Evolutionary conservation across 768 basidiomycete species (phyloP), one percentile per base, ranked within the genome.

Genomic region (Mycena belliarum): DNA sequence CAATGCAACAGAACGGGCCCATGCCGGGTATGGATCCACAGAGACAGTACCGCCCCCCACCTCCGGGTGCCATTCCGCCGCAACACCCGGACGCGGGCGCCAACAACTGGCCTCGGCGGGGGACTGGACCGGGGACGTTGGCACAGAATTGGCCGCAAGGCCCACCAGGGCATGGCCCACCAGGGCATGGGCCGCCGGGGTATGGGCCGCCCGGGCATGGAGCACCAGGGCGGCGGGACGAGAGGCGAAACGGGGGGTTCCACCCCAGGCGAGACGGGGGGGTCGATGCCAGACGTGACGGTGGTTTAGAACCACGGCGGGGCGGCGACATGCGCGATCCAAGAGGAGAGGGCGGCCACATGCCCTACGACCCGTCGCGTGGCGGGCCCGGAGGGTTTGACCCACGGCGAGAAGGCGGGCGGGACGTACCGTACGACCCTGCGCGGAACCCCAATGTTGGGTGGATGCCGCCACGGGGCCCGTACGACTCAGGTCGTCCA

Each of bases 1-100:
- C 43, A 4, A 40, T 37, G 49, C 75, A 74, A 21, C 64, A 48
- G 45, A 52, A 59, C 12, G 33, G 47, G 43, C 21, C 51, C 32
- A 4, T 42, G 28, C 15, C 26, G 43, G 11, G 10, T 18, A 18
- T 6, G 33, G 37, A 28, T 47, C 46, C 18, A 33, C 42, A 40
- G 49, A 60, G 53, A 28, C 49, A 48, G 41, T 60, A 60, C 38
- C 49, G 59, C 24, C 32, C 59, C 14, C 53, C 59, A 16, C 54
- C 54, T n/a, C 59, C 59, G 0, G 29, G 25, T 15, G 32, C 6
- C 41, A 44, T 48, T 15, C 54, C 59, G 25, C 54, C 37, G 12
- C 53, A 50, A 29, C 43, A 52, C 29, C 29, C 29, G 29, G 12
- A 32, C 29, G 29, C 29, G 29, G 29, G 29, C 29, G 12, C 41